These are phyloP conservation scores for Chaetoceros muelleri DNA, from an alignment of 108 stramenopile genomes.

Conservation along the genomic window DNA sequence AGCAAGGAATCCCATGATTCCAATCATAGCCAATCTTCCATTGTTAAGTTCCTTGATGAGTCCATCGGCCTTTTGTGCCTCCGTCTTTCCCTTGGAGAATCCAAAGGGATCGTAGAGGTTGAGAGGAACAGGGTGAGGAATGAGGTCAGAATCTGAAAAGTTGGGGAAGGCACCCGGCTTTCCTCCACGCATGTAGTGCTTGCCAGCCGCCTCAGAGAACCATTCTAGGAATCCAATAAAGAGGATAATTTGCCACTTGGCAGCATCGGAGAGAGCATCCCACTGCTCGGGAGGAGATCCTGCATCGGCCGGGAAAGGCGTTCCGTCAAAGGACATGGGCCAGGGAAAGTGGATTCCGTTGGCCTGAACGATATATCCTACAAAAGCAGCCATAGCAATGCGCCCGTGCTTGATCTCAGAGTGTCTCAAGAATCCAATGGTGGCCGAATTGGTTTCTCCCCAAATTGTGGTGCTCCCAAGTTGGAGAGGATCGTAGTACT, in stretches of 20 bases:
- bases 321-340: conserved; percentile 28
- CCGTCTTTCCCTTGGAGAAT: conserved; percentile 46
- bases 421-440: conserved; percentile 62
- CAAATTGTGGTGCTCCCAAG: conserved; percentile 57
- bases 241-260: conserved; percentile 83
- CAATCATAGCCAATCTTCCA: conserved; percentile 67
- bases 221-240: conserved; percentile 73
- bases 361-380: conserved; percentile 65
- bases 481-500: conserved; percentile 65
- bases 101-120: conserved; percentile 68
- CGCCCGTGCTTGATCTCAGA: conserved; percentile 81
- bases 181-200: conserved; percentile 51
- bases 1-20: conserved; percentile 64
- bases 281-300: conserved; percentile 62
- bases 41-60: conserved; percentile 62
- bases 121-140: conserved; percentile 71
- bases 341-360: conserved; percentile 60
- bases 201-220: conserved; percentile 53
- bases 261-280: conserved; percentile 66
- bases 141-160: conserved; percentile 16
- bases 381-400: conserved; percentile 51
- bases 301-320: conserved; percentile 36
- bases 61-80: conserved; percentile 44
- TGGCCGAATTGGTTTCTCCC: conserved; percentile 47
- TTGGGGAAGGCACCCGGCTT: conserved; percentile 44